Evolutionary conservation across 2,329 filamentous ascomycete genomes (phyloP), one percentile per base, ranked within the genome.

Genomic region (Cordyceps tenuipes): DNA sequence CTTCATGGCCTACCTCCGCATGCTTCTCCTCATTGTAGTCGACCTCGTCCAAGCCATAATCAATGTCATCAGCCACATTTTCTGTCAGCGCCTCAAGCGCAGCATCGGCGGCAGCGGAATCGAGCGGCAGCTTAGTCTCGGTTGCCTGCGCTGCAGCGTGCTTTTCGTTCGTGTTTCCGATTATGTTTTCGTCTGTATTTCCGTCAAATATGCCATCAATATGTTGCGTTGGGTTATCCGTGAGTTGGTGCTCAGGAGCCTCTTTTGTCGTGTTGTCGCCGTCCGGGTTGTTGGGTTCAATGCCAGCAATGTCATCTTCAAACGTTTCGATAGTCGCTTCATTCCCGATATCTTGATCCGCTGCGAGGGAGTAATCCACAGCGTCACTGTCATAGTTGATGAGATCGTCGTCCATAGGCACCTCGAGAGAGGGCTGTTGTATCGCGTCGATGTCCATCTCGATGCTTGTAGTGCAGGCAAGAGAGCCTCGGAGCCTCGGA

Each of bases 341-440:
- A 15, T 65, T 64, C 15, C 64, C 46, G 34, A 66, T 60, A 26
- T 63, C 48, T 48, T 50, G 34, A 23, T 26, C 59, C 13, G 36
- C 43, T 39, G 34, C 41, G 4, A 61, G 55, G 50, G 63, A 62
- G 29, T 67, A 65, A 60, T 63, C 64, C 3, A 63, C 67, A 17
- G 53, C 47, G 48, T 67, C 73, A 56, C 69, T 72, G 34, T 75
- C 73, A 46, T 73, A 76, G 60, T 73, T 69, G 54, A 75, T 72
- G 26, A 74, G 63, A 59, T 76, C 73, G 15, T 74, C 69, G 44
- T 73, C 70, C 8, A 63, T 61, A 26, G 64, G 66, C 5, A 54
- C 59, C 23, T 67, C 68, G 8, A 68, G 53, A 43, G 61, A 63
- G 36, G 53, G 17, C 13, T 64, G 62, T 36, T 69, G 68, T 41